Evolutionary conservation across 352 stramenopile genomes (phyloP).

Genomic region (Pythium pyrilobum): DNA sequence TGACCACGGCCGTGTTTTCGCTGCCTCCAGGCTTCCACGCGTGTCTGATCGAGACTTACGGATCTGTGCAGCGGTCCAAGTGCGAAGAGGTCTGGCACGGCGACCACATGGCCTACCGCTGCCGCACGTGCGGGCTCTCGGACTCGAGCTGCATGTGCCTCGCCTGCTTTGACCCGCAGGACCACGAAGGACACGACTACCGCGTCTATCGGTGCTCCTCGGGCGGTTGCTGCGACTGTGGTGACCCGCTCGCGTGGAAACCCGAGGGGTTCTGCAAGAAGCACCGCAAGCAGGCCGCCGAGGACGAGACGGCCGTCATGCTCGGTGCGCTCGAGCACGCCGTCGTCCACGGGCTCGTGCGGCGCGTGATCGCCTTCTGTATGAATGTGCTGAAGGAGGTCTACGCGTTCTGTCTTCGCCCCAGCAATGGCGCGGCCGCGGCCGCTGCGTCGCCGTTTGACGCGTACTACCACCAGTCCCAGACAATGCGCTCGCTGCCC

Average conservation of each 20-base stretch:
- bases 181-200: constrained; percentile 80
- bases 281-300: constrained; percentile 24
- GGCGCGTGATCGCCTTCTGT: constrained; percentile 43
- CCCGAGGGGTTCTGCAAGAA: constrained; percentile 74
- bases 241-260: constrained; percentile 74
- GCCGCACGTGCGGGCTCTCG: constrained; percentile 73
- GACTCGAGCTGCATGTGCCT: constrained; percentile 87
- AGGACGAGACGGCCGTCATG: background rate
- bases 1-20: constrained; percentile 24
- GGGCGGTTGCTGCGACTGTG: constrained; percentile 78
- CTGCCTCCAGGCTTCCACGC: constrained; percentile 35
- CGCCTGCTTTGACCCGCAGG: constrained; percentile 67
- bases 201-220: constrained; percentile 78
- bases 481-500: constrained; percentile 30
- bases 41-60: constrained; percentile 49
- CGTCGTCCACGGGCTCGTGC: constrained; percentile 39
- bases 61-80: constrained; percentile 66
- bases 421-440: constrained; percentile 2
- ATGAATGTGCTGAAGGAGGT: constrained; percentile 57
- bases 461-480: constrained; percentile 10
- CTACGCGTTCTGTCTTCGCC: constrained; percentile 39
- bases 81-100: constrained; percentile 86
- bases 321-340: constrained; percentile 37
- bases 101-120: constrained; percentile 85
- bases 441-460: constrained; percentile 25